Conservation (phyloP, 108 stramenopile species). For the Cyclotella kingstonii region DNA sequence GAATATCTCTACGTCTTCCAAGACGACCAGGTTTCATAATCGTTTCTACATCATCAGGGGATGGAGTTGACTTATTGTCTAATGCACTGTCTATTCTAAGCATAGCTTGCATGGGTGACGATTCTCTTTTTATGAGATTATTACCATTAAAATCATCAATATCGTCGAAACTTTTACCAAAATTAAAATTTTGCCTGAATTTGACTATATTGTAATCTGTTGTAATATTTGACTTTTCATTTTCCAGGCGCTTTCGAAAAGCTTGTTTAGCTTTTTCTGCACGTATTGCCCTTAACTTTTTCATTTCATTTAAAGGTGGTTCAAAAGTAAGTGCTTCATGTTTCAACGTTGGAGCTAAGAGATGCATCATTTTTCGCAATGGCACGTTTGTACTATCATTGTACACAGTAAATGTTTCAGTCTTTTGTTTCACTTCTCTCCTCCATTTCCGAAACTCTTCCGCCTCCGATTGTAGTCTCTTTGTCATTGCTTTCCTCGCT, state of each 20-base stretch:
- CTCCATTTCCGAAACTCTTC: slow-evolving; percentile 30
- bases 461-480: slow-evolving; percentile 22
- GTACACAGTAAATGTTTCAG: slow-evolving; percentile 2
- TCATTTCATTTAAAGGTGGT: slow-evolving; percentile 29
- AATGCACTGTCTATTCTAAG: slow-evolving; percentile 53
- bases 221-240: slow-evolving; percentile 22
- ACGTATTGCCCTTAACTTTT: slow-evolving; percentile 15
- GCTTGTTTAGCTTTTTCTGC: slow-evolving; percentile 54
- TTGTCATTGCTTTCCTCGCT: slow-evolving; percentile 32
- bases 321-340: too few relatives aligned
- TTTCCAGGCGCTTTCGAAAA: slow-evolving; percentile 55
- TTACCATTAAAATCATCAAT: slow-evolving; percentile 2
- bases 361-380: neutral
- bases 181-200: slow-evolving; percentile 5
- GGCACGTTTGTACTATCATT: neutral
- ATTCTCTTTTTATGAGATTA: neutral
- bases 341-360: slow-evolving; percentile 9
- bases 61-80: slow-evolving; percentile 44
- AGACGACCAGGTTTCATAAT: slow-evolving; percentile 54
- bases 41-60: slow-evolving; percentile 50
- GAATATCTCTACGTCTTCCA: slow-evolving; percentile 45
- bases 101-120: slow-evolving; percentile 52
- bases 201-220: slow-evolving; percentile 16
- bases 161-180: slow-evolving; percentile 3
- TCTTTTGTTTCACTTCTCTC: slow-evolving; percentile 15